These are phyloP conservation scores for Aureobasidium namibiae DNA, from an alignment of 2,329 filamentous ascomycete species.

Conservation along the genomic window DNA sequence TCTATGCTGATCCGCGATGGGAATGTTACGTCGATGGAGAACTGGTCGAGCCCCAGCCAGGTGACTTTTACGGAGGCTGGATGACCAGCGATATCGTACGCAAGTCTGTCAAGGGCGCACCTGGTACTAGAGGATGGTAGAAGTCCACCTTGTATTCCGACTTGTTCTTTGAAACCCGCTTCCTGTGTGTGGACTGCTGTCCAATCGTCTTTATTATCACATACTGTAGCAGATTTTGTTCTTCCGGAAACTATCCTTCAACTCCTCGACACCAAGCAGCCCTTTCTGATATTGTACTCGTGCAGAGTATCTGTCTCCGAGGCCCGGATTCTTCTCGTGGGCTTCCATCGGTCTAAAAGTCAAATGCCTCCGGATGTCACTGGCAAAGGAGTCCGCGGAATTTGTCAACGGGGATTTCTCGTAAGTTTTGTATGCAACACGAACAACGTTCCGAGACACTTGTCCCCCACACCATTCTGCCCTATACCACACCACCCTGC, in stretches of 20 bases:
- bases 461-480: not conserved
- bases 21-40: conserved; percentile 56
- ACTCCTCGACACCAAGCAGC: too few species aligned
- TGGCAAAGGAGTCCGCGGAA: not conserved
- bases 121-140: conserved; percentile 30
- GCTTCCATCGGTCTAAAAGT: not conserved
- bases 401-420: not conserved
- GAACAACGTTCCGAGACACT: not conserved
- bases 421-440: not conserved
- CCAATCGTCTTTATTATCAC: not conserved
- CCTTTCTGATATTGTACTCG: too few species aligned
- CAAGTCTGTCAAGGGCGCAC: conserved; percentile 38
- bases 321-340: not conserved
- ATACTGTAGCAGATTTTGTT: not conserved
- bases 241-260: not conserved
- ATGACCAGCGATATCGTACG: conserved; percentile 53
- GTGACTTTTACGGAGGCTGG: conserved; percentile 59
- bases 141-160: not conserved
- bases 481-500: not conserved
- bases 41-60: conserved; percentile 46
- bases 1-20: conserved; percentile 52
- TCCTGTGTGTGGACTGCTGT: not conserved
- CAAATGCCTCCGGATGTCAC: not conserved
- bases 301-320: not conserved
- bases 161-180: not conserved